These are phyloP conservation scores for Mucor sp. DNA, from an alignment of 371 early-diverging fungal species.

Conservation along the genomic window DNA sequence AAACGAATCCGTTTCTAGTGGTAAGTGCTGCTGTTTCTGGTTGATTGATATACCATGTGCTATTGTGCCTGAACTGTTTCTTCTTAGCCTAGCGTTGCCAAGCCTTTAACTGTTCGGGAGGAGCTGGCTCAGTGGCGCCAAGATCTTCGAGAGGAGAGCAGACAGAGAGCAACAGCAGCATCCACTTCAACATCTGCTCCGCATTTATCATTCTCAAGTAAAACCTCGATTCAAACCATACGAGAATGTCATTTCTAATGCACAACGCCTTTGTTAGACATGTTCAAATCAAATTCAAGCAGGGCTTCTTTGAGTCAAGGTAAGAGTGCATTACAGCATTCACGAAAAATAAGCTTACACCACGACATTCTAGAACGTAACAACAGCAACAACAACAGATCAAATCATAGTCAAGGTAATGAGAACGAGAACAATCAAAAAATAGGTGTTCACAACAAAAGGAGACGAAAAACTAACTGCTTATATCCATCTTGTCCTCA, in stretches of 20 bases:
- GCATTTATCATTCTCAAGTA: constrained; percentile 17
- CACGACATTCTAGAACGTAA: background rate
- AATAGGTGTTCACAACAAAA: background rate
- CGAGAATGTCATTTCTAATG: background rate
- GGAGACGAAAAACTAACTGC: background rate
- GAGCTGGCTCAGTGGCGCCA: constrained; percentile 29
- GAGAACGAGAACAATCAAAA: no score
- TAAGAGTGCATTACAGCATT: background rate
- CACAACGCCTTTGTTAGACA: background rate
- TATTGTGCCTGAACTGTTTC: background rate
- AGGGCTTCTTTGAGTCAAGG: background rate
- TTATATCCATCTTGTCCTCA: background rate
- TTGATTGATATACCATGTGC: background rate
- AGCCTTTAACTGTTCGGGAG: constrained; percentile 25
- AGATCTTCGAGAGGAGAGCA: constrained; percentile 19
- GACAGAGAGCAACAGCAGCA: background rate
- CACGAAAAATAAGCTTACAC: background rate
- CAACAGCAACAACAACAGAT: background rate
- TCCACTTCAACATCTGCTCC: background rate
- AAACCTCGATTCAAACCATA: background rate
- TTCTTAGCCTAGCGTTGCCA: background rate
- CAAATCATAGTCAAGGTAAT: background rate
- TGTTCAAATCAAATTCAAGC: constrained; percentile 9
- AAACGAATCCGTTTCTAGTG: constrained; percentile 3
- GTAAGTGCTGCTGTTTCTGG: background rate